Percentiles rank a stretch among this genome's conserved stretches.
Evolutionary conservation across 2,329 filamentous ascomycete genomes (phyloP).

Genomic region (Calonectria hongkongensis): DNA sequence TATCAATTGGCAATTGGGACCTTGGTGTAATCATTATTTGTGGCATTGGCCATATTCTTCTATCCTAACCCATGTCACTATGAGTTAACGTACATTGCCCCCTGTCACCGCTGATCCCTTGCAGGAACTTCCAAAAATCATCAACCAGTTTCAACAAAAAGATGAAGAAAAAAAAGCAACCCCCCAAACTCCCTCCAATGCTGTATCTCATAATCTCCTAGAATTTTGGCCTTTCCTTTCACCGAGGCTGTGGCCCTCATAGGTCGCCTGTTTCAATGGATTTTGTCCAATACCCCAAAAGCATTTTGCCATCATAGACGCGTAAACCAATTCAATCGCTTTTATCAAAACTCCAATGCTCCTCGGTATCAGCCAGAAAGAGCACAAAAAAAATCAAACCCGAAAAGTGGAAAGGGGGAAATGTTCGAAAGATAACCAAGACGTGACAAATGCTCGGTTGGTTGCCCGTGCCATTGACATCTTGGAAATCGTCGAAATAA

Average conservation of each 20-base stretch:
- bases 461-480: constrained; percentile 16
- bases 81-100: constrained; percentile 25
- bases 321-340: constrained; percentile 27
- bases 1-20: constrained; percentile 9
- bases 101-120: constrained; percentile 4
- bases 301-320: constrained; percentile 18
- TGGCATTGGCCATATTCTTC: constrained; percentile 33
- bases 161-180: not conserved
- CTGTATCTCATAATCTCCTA: constrained; percentile 16
- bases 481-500: constrained; percentile 26
- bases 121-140: constrained; percentile 16
- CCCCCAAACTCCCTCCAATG: constrained; percentile 37
- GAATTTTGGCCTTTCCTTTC: constrained; percentile 30
- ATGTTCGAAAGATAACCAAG: not conserved
- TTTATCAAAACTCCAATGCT: constrained; percentile 38
- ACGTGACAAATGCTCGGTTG: not conserved
- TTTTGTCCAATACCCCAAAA: constrained; percentile 31
- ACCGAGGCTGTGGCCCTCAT: constrained; percentile 16
- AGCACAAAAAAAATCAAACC: constrained; percentile 3
- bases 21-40: constrained; percentile 29
- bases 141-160: constrained; percentile 19
- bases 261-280: constrained; percentile 7
- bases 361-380: constrained; percentile 17
- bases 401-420: not conserved
- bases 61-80: constrained; percentile 23